Base-by-base conservation (phyloP, 768 basidiomycete species). In the Daedaleopsis nitida region DNA sequence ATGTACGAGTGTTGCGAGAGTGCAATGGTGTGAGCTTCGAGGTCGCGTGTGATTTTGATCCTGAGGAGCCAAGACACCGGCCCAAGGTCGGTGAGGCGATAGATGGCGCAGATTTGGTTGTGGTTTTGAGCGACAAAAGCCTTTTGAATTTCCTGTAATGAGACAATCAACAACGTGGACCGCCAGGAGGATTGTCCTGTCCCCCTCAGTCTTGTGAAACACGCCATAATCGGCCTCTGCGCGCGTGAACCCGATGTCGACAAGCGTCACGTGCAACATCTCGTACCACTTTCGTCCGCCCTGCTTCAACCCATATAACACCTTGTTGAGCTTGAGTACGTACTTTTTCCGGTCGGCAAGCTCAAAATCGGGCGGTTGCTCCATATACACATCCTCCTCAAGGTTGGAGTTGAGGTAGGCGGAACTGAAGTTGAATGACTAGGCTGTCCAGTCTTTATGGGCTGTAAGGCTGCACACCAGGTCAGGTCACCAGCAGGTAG, bases 381-480 rank as follows among this genome's bases (percentile, higher is more conserved):
- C 37, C 78, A 84, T 81, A 69, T 77, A 83, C 39, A 84, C 78
- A 10, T 69, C 67, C 37, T 74, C 65, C 34, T 70, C 70, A 24
- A 82, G 73, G 21, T 75, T 66, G 3, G 73, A 69, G 55, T 75
- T 78, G 0, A 83, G 72, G 65, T 75, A 82, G 0, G 77, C 78
- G 14, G 59, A 32, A 21, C 65, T 13, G 56, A 68, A 51, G 47
- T 68, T 63, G 47, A 69, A 50, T 11, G 44, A 43, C 12, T 64
- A 47, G 13, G 54, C 50, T 2, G 61, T 27, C 57, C 54, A 58
- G 43, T 63, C 65, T 38, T 70, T 47, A 5, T 55, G 52, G 9
- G 72, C 72, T n/a, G n/a, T 45, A 45, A n/a, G 44, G 44, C 10
- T 45, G 44, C 10, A n/a, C 44, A 45, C 17, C 16, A n/a, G 44